Conservation (phyloP, 2,329 filamentous ascomycete species). For the Colletotrichum godetiae region DNA sequence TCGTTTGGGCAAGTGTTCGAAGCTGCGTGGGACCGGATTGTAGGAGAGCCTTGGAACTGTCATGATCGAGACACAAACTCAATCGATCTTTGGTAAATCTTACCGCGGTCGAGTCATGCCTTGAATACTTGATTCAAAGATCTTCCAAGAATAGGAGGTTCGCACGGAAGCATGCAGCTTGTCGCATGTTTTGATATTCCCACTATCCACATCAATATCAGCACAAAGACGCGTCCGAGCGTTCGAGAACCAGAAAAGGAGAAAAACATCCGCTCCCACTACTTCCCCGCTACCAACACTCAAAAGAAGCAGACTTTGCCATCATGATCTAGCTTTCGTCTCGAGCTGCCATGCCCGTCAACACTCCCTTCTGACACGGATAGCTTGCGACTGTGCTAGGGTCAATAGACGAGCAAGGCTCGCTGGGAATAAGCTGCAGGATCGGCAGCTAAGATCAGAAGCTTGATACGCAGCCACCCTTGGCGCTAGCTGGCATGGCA, state of each 20-base stretch:
- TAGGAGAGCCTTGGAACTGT: neutral
- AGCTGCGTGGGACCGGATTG: neutral
- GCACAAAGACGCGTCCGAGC: constrained; percentile 24
- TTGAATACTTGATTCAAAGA: neutral
- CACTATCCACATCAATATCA: constrained; percentile 12
- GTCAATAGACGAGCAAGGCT: neutral
- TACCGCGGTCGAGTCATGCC: constrained; percentile 12
- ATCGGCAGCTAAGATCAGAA: constrained; percentile 24
- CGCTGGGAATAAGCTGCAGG: constrained; percentile 6
- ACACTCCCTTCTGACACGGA: neutral
- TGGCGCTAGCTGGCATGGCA: neutral
- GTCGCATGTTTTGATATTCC: neutral
- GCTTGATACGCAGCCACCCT: constrained; percentile 23
- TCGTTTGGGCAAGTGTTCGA: neutral
- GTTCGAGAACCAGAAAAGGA: neutral
- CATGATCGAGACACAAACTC: neutral
- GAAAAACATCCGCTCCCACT: neutral
- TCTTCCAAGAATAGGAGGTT: constrained; percentile 8
- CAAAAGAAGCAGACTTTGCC: neutral
- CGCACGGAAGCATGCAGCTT: neutral
- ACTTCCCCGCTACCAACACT: neutral
- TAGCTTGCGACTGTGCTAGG: neutral
- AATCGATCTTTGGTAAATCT: neutral
- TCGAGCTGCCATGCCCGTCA: neutral
- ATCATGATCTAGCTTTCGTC: neutral